Conservation (phyloP, 257 asterid genomes). For the Fraxinus cuspidata region DNA sequence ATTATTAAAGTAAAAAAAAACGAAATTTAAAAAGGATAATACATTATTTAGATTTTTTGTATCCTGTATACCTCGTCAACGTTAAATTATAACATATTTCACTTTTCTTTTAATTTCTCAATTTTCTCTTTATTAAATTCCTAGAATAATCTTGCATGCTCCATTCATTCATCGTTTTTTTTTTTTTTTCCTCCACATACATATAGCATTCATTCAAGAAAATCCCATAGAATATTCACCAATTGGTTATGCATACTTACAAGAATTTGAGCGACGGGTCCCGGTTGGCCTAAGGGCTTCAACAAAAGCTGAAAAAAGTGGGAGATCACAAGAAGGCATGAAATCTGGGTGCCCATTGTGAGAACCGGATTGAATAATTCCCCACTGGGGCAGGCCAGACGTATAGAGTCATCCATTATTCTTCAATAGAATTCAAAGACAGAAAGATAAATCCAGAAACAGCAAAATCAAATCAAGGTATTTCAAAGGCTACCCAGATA, state of each 20-base stretch:
- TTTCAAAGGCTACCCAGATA: slow-evolving; percentile 3
- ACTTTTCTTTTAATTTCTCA: not conserved
- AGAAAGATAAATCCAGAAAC: not conserved
- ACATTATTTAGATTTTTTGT: not conserved
- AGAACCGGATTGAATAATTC: slow-evolving; percentile 82
- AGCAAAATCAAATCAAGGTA: slow-evolving; percentile 15
- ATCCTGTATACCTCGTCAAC: not conserved
- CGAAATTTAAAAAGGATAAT: not conserved
- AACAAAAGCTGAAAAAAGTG: slow-evolving; percentile 85
- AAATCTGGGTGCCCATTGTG: slow-evolving; percentile 77
- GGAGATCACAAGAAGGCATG: slow-evolving; percentile 85
- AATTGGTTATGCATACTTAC: slow-evolving; percentile 66
- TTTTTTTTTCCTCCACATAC: not conserved
- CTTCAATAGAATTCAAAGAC: not conserved
- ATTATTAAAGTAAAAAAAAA: not conserved
- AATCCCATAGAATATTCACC: not conserved
- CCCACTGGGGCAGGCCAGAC: slow-evolving; percentile 36
- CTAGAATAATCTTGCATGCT: not conserved
- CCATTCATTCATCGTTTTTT: not conserved
- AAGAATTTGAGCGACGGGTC: slow-evolving; percentile 94
- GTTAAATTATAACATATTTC: not conserved
- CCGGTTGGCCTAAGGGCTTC: slow-evolving; percentile 87
- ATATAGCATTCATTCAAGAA: not conserved
- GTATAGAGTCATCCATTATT: slow-evolving; percentile 35
- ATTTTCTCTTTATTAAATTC: not conserved